phyloP scores from a whole-genome alignment of 129 eudicot species.

The Mikania micrantha region DNA sequence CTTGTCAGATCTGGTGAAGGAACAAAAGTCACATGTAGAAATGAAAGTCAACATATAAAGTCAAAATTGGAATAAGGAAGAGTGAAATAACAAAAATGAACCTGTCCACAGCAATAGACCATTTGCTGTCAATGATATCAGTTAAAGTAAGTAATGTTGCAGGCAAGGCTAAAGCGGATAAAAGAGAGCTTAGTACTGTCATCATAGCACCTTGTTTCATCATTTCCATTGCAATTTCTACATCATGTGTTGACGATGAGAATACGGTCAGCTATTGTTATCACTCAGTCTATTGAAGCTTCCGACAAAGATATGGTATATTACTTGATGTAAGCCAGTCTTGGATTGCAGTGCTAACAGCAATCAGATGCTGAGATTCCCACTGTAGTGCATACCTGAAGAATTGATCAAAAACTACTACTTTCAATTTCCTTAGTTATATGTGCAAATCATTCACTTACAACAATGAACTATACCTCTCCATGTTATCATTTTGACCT shows the following conservation, averaged over 20 bases:
- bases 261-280: not conserved
- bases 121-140: constrained; percentile 85
- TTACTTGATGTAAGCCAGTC: constrained; percentile 94
- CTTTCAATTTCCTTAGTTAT: not conserved
- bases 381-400: constrained; percentile 87
- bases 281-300: not conserved
- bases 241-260: constrained; percentile 17
- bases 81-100: constrained; percentile 10
- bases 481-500: constrained; percentile 62
- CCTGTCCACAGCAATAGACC: constrained; percentile 96
- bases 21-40: not conserved
- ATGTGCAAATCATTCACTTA: not conserved
- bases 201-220: constrained; percentile 99
- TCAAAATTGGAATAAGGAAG: not conserved
- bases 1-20: constrained; percentile 70
- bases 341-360: constrained; percentile 96
- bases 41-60: not conserved
- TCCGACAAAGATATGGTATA: constrained; percentile 4
- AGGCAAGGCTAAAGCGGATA: constrained; percentile 92
- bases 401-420: not conserved
- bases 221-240: constrained; percentile 69
- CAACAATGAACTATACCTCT: constrained; percentile 41
- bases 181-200: constrained; percentile 76
- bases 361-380: constrained; percentile 95
- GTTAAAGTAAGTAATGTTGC: constrained; percentile 66